Conservation (phyloP, 2,329 filamentous ascomycete genomes). For the Zymoseptoria tritici region DNA sequence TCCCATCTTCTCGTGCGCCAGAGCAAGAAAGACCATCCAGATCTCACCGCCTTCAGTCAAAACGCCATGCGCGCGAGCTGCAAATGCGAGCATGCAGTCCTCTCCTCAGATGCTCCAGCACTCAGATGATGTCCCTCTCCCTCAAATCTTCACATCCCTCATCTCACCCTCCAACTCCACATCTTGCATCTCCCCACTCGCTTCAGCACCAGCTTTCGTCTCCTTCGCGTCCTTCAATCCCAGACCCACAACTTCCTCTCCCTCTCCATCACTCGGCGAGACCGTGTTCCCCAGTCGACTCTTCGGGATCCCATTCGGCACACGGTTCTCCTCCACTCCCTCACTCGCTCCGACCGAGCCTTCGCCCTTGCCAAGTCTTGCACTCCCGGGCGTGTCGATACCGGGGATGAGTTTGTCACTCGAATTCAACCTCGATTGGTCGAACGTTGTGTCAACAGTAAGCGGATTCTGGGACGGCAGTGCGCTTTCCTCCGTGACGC, state of each 20-base stretch:
- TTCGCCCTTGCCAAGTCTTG: slow-evolving; percentile 12
- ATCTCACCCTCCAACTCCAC: slow-evolving; percentile 31
- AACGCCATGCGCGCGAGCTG: not conserved
- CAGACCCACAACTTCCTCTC: slow-evolving; percentile 10
- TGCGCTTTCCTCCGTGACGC: slow-evolving; percentile 61
- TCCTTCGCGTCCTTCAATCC: slow-evolving; percentile 11
- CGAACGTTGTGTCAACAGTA: slow-evolving; percentile 29
- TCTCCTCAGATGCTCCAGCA: not conserved
- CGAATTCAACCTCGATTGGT: slow-evolving; percentile 13
- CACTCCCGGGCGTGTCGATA: slow-evolving; percentile 18
- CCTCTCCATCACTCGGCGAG: slow-evolving; percentile 16
- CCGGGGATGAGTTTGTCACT: slow-evolving; percentile 37
- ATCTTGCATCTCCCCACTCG: slow-evolving; percentile 5
- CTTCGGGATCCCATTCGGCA: slow-evolving; percentile 5
- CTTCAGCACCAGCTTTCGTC: slow-evolving; percentile 11
- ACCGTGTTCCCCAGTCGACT: slow-evolving; percentile 17
- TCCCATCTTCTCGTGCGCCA: not conserved
- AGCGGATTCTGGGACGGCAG: slow-evolving; percentile 27
- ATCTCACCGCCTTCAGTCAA: not conserved
- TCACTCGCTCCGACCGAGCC: slow-evolving; percentile 18
- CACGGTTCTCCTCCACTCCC: slow-evolving; percentile 6
- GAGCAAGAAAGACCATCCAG: not conserved
- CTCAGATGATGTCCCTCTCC: not conserved
- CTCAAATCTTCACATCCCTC: slow-evolving; percentile 42
- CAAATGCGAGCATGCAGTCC: not conserved